Evolutionary conservation across 2,329 filamentous ascomycete species (phyloP).

Genomic region (Talaromyces amestolkiae): DNA sequence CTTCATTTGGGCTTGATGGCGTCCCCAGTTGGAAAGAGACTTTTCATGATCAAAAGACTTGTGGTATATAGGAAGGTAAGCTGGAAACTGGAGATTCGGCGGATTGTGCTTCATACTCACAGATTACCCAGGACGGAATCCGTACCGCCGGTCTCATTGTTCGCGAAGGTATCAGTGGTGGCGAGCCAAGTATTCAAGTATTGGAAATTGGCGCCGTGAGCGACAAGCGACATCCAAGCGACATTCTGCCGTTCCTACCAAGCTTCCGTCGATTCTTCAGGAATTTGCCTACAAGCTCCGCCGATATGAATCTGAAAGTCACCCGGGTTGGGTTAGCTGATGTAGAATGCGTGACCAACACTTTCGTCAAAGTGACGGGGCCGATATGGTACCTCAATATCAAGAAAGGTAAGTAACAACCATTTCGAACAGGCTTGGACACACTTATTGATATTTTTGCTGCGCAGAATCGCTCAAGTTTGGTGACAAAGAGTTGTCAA

Average conservation of each 20-base stretch:
- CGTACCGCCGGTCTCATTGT: slow-evolving; percentile 78
- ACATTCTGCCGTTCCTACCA: slow-evolving; percentile 79
- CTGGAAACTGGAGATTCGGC: neutral
- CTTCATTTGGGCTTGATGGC: slow-evolving; percentile 72
- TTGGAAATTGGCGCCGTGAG: slow-evolving; percentile 71
- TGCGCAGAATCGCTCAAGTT: slow-evolving; percentile 51
- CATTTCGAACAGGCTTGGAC: neutral
- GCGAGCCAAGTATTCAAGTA: slow-evolving; percentile 69
- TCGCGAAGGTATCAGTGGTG: slow-evolving; percentile 68
- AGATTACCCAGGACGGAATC: slow-evolving; percentile 63
- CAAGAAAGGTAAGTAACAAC: slow-evolving; percentile 45
- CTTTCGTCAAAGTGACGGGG: slow-evolving; percentile 54
- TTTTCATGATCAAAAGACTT: slow-evolving; percentile 73
- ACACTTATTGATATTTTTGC: neutral
- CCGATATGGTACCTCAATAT: slow-evolving; percentile 49
- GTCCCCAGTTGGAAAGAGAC: slow-evolving; percentile 78
- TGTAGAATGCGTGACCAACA: slow-evolving; percentile 79
- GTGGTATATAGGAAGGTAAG: slow-evolving; percentile 71
- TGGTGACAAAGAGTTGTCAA: slow-evolving; percentile 67
- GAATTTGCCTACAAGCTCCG: slow-evolving; percentile 63
- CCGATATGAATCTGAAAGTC: slow-evolving; percentile 66
- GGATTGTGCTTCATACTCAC: slow-evolving; percentile 23
- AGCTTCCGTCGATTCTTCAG: slow-evolving; percentile 67
- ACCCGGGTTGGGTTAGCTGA: slow-evolving; percentile 70
- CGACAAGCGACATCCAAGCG: slow-evolving; percentile 71